Base-by-base conservation (phyloP, 768 basidiomycete genomes). In the Tricholoma sp. region DNA sequence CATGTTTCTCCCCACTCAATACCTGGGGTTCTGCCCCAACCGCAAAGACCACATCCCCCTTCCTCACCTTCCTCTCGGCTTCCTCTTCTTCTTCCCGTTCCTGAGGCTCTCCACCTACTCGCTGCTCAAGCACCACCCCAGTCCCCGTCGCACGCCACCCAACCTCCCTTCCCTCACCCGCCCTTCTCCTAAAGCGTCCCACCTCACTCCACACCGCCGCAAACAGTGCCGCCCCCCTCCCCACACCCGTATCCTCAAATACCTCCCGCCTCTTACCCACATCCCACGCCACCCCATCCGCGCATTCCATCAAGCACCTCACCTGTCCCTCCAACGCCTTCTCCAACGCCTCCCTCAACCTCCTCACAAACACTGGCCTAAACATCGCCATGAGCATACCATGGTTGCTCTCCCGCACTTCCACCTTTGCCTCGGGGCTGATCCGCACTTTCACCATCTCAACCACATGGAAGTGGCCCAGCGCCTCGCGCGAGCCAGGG, bases 11-110 rank as follows among this genome's bases (percentile, higher is more conserved):
- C 0, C 86, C 84, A 24, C 79, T 70, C 27, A 90, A 68, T 31
- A 90, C 81, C 74, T 90, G 88, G 34, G 88, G 88, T 69, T 87
- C 86, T 5, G 80, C 84, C 2, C 88, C 88, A 72, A 89, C 71
- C 0, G 87, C 88, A 50, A 90, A 79, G 50, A 63, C 54, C 21
- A 64, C 59, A 22, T 59, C 52, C 5, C 47, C 47, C 16, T 50
- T 50, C 47, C n/a, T 50, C 16, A 10, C 47, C 47, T 50, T 50
- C 29, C 47, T n/a, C 47, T 50, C 47, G 6, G 39, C 52, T 54
- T 63, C 67, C 59, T 57, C 59, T 19, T 51, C 58, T 24, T 61
- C 69, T 8, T 66, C 65, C 41, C 64, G 69, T 10, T 61, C 63
- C 43, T 65, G 65, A 14, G 66, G 72, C 37, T 69, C 67, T 2